Evolutionary conservation across 306 rosid genomes (phyloP).

Genomic region (Dryas octopetala): DNA sequence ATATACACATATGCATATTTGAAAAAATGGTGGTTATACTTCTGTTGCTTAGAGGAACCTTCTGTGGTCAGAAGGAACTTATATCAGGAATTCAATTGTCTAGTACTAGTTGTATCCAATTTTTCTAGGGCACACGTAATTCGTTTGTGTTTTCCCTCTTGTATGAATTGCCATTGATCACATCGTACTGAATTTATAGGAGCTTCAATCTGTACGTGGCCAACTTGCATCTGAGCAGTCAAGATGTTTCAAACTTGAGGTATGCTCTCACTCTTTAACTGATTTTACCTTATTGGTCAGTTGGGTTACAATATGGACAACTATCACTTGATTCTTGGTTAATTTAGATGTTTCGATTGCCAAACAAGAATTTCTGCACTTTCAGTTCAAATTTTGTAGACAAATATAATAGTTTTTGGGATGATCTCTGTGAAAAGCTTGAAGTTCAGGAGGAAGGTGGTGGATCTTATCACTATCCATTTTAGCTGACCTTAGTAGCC

Average conservation of each 20-base stretch:
- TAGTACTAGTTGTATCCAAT: neutral
- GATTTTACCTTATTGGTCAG: neutral
- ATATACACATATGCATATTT: neutral
- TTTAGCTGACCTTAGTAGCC: neutral
- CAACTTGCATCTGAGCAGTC: conserved; percentile 96
- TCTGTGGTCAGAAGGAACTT: neutral
- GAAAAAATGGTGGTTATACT: neutral
- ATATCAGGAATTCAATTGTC: neutral
- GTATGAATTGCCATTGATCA: conserved; percentile 5
- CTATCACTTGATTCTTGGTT: neutral
- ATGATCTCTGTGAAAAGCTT: neutral
- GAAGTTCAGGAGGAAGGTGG: neutral
- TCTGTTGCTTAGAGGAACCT: conserved; percentile 1
- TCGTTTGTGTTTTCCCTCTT: neutral
- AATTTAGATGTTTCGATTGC: neutral
- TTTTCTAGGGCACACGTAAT: neutral
- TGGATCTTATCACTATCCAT: neutral
- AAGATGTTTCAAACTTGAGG: conserved; percentile 97
- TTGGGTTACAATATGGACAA: neutral
- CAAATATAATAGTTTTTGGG: neutral
- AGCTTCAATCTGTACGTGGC: conserved; percentile 93
- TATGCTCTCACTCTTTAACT: conserved; percentile 16
- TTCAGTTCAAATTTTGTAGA: neutral
- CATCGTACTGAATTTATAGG: conserved; percentile 43
- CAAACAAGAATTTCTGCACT: neutral